These are phyloP conservation scores for Flaveria linearis DNA, from an alignment of 129 eudicot species.

Conservation along the genomic window DNA sequence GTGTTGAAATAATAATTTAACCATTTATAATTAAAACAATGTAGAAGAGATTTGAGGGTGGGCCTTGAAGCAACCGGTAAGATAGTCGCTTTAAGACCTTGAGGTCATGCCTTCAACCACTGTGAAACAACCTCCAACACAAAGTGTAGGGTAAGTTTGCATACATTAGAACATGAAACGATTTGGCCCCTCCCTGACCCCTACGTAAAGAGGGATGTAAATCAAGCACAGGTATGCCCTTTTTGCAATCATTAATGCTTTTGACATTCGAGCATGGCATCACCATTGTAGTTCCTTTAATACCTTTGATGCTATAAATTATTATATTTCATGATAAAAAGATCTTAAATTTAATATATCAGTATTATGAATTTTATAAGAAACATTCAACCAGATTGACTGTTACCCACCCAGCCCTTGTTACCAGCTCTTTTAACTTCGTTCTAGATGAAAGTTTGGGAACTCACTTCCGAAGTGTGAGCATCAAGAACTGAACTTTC, in stretches of 20 bases:
- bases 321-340: not conserved
- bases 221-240: too few species aligned
- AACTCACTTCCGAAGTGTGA: conserved; percentile 80
- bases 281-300: not conserved
- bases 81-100: too few species aligned
- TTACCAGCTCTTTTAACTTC: conserved; percentile 1
- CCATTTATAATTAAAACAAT: not conserved
- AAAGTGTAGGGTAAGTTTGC: too few species aligned
- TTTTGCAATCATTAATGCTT: conserved; percentile 2
- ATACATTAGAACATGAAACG: too few species aligned
- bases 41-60: not conserved
- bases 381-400: not conserved
- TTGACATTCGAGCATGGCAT: not conserved
- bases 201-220: too few species aligned
- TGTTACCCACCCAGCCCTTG: not conserved
- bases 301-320: not conserved
- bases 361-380: not conserved
- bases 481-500: conserved; percentile 97
- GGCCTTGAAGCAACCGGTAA: too few species aligned
- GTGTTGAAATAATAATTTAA: not conserved
- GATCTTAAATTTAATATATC: not conserved
- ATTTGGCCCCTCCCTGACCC: too few species aligned
- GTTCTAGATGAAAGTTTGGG: conserved; percentile 9
- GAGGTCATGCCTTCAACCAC: too few species aligned
- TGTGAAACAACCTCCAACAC: too few species aligned